Evolutionary conservation across 2,329 filamentous ascomycete species (phyloP).

Genomic region (Aureobasidium sp.): DNA sequence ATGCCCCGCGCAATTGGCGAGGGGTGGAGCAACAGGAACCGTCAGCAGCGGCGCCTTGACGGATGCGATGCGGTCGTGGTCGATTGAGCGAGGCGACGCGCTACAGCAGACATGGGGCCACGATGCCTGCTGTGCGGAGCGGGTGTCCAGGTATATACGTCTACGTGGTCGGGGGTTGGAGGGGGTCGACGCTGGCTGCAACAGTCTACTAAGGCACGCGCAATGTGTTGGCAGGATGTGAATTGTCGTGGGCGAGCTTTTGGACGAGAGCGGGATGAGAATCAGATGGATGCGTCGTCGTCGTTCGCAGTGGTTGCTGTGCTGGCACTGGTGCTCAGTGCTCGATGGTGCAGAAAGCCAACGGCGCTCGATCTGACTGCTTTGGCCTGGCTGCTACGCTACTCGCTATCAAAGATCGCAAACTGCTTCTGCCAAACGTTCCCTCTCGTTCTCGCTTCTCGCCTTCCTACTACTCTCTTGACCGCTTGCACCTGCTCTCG

Average conservation of each 20-base stretch:
- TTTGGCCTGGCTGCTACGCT: not conserved
- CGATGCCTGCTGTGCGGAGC: slow-evolving; percentile 10
- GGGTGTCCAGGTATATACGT: not conserved
- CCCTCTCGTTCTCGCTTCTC: not conserved
- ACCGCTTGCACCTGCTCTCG: not conserved
- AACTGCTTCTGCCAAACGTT: slow-evolving; percentile 1
- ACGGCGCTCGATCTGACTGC: not conserved
- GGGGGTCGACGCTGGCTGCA: not conserved
- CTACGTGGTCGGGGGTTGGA: not conserved
- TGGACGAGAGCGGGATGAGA: not conserved
- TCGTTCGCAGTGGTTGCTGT: not conserved
- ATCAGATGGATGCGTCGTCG: not conserved
- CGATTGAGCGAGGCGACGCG: slow-evolving; percentile 6
- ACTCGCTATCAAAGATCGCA: not conserved
- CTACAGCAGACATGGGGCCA: slow-evolving; percentile 12
- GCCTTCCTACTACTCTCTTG: not conserved
- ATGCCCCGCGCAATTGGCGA: not conserved
- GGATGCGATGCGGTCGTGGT: not conserved
- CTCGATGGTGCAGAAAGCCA: not conserved
- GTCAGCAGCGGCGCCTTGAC: not conserved
- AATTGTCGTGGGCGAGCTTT: not conserved
- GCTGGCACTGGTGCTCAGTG: not conserved
- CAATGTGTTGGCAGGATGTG: not conserved
- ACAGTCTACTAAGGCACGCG: not conserved
- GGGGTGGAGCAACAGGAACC: not conserved